Base-by-base conservation (phyloP, 2,329 filamentous ascomycete genomes). In the Colletotrichum lini region DNA sequence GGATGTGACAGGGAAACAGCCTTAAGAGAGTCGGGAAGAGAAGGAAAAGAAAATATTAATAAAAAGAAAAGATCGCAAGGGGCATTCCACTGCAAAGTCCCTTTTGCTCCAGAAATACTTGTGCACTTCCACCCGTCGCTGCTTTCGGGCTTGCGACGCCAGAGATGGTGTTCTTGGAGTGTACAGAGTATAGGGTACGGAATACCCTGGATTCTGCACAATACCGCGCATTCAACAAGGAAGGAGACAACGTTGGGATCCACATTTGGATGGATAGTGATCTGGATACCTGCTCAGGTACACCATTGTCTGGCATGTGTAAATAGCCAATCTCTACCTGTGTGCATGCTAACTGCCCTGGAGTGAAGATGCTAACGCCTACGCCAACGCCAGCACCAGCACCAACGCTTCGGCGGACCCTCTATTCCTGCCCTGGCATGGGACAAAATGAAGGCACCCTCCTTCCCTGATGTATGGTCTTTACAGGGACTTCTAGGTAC, bases 371-470 rank as follows among this genome's bases (percentile, higher is more conserved):
- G 63, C 40, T 16, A 54, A 58, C 18, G 44, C 35, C 26, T 52
- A 52, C 7, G 62, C 40, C 4, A 47, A 53, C 40, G 59, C 57
- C 35, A 65, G 18, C 16, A 2, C 52, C 45, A 66, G 64, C 16
- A 7, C 52, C 45, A 66, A 54, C 64, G 54, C 56, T 52, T 44
- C 53, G 47, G 56, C 64, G 47, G 45, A 12, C 45, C 47, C 16
- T 30, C 53, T 35, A n/a, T 64, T 52, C 42, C 44, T 64, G 65
- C 59, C 50, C 65, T 64, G 65, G 56, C 59, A 67, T 67, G 49
- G 38, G 44, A 44, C n/a, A 53, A 42, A 9, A 44, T n/a, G 42
- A 35, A 47, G 35, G 9, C 2, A 21, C 54, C 45, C 50, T 8
- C 6, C 23, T 8, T 3, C 13, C 15, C 8, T 35, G n/a, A 35